Conservation (phyloP, 345 rosid genomes). For the Populus ilicifolia region DNA sequence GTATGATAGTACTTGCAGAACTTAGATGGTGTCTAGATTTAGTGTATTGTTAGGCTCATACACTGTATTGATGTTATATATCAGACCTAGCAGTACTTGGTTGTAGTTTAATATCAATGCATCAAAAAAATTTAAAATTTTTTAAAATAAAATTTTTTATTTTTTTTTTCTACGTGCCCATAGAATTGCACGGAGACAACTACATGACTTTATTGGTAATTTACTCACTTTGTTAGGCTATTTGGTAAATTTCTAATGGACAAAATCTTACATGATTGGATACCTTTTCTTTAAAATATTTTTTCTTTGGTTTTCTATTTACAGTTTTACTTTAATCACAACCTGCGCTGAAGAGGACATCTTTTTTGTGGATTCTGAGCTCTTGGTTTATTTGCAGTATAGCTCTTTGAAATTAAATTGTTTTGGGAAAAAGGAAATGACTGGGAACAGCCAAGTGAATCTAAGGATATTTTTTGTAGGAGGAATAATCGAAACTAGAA, state of each 20-base stretch:
- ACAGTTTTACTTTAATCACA: background rate
- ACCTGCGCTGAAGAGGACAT: too few relatives aligned
- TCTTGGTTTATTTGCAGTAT: too few relatives aligned
- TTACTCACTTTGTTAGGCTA: background rate
- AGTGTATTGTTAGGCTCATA: too few relatives aligned
- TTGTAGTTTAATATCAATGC: too few relatives aligned
- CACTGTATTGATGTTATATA: fast-evolving
- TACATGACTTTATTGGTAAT: conserved; percentile 81
- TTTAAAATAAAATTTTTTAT: too few relatives aligned
- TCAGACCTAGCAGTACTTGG: too few relatives aligned
- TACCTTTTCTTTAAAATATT: background rate
- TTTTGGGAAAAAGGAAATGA: too few relatives aligned
- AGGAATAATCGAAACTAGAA: background rate
- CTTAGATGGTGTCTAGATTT: fast-evolving
- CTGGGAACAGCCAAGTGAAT: too few relatives aligned
- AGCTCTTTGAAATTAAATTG: too few relatives aligned
- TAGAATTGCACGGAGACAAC: conserved; percentile 69
- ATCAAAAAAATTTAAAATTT: too few relatives aligned
- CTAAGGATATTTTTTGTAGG: background rate
- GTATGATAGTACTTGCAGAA: fast-evolving
- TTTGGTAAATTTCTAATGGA: background rate
- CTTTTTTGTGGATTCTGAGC: too few relatives aligned
- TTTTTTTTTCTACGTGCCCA: conserved; percentile 98
- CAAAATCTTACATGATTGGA: background rate
- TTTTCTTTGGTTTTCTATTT: background rate